These are phyloP conservation scores for Neofusicoccum kwambonambiense DNA, from an alignment of 2,329 filamentous ascomycete species.

Conservation along the genomic window DNA sequence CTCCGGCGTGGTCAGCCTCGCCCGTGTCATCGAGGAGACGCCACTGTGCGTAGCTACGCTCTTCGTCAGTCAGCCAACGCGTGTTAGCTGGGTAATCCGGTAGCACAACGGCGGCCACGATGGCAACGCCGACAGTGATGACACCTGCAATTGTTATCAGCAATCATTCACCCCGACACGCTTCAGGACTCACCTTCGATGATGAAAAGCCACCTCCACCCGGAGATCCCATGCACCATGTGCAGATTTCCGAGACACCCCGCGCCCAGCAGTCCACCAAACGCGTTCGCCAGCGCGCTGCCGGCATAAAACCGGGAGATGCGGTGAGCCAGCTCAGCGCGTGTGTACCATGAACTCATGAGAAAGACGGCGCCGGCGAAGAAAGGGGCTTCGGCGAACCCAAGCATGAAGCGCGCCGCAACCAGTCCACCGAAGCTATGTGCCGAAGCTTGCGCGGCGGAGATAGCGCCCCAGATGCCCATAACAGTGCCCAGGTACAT, in stretches of 20 bases:
- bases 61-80: slow-evolving; percentile 21
- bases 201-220: slow-evolving; percentile 21
- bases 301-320: slow-evolving; percentile 20
- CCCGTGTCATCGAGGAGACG: slow-evolving; percentile 43
- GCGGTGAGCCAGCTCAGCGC: slow-evolving; percentile 17
- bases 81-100: slow-evolving; percentile 22
- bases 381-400: slow-evolving; percentile 48
- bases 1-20: slow-evolving; percentile 41
- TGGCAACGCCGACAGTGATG: slow-evolving; percentile 19
- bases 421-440: slow-evolving; percentile 46
- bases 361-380: slow-evolving; percentile 24
- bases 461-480: slow-evolving; percentile 43
- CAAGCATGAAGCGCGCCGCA: slow-evolving; percentile 50
- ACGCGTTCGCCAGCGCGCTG: slow-evolving; percentile 20
- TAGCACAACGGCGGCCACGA: slow-evolving; percentile 16
- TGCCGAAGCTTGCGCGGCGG: slow-evolving; percentile 48
- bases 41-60: slow-evolving; percentile 20
- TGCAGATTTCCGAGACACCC: slow-evolving; percentile 22
- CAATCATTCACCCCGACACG: background rate
- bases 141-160: background rate
- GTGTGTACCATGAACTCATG: slow-evolving; percentile 27
- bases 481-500: slow-evolving; percentile 53
- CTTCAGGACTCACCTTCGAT: slow-evolving; percentile 13
- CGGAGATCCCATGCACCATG: slow-evolving; percentile 18
- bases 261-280: slow-evolving; percentile 22